phyloP scores from a whole-genome alignment of 2,329 filamentous ascomycete genomes.

The Chlorencoelia australis region DNA sequence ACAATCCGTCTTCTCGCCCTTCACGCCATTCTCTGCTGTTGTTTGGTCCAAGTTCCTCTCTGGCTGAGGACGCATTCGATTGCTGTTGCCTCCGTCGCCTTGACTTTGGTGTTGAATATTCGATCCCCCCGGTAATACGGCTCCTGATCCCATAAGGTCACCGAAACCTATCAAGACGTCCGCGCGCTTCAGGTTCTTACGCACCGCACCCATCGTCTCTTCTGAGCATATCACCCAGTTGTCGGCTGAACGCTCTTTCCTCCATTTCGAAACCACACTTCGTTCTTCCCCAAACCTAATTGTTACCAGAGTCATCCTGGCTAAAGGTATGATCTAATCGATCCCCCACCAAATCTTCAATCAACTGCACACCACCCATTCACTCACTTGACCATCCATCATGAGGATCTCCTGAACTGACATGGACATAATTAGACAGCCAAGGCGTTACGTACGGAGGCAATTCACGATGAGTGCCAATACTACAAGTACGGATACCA shows the following conservation, averaged over 20 bases:
- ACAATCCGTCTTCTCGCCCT: too few species aligned
- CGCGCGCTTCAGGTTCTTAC: too few species aligned
- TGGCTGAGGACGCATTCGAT: slow-evolving; percentile 26
- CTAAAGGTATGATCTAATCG: slow-evolving; percentile 18
- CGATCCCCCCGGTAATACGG: too few species aligned
- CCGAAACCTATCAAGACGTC: too few species aligned
- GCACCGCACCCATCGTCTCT: too few species aligned
- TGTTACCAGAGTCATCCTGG: not conserved
- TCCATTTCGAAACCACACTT: slow-evolving; percentile 1
- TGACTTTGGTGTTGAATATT: too few species aligned
- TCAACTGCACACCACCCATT: slow-evolving; percentile 1
- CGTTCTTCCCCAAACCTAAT: slow-evolving; percentile 1
- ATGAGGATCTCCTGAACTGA: slow-evolving; percentile 15
- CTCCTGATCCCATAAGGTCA: too few species aligned
- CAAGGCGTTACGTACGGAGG: slow-evolving; percentile 12
- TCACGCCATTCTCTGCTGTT: too few species aligned
- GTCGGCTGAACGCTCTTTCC: slow-evolving; percentile 1
- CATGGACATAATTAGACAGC: slow-evolving; percentile 13
- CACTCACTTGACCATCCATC: not conserved
- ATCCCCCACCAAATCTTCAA: too few species aligned
- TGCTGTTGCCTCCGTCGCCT: slow-evolving; percentile 16
- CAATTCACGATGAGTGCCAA: slow-evolving; percentile 22
- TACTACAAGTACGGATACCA: slow-evolving; percentile 21
- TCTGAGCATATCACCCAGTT: too few species aligned
- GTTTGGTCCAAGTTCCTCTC: too few species aligned